Evolutionary conservation across 345 rosid genomes (phyloP).

Genomic region (Erucastrum elatum): DNA sequence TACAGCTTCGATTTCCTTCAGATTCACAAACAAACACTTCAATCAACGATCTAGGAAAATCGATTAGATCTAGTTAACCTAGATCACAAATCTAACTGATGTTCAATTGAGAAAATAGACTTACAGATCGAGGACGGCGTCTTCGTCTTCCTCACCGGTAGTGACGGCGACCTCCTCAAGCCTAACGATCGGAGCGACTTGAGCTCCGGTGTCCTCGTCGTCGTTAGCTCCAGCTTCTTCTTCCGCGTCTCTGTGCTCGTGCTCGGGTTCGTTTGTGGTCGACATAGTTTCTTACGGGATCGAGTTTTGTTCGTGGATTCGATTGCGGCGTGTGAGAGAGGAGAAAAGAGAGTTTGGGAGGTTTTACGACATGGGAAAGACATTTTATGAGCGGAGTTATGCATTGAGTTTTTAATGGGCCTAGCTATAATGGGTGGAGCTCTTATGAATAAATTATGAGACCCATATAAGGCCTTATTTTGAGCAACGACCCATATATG

Average conservation of each 20-base stretch:
- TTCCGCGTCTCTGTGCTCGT: conserved; percentile 67
- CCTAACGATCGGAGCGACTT: conserved; percentile 82
- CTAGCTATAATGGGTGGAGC: conserved; percentile 17
- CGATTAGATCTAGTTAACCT: conserved; percentile 29
- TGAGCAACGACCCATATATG: too few relatives aligned
- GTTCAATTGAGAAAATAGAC: not conserved
- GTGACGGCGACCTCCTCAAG: conserved; percentile 84
- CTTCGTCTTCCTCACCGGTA: conserved; percentile 93
- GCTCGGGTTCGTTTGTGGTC: conserved; percentile 59
- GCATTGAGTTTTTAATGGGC: conserved; percentile 27
- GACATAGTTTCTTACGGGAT: conserved; percentile 47
- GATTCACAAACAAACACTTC: not conserved
- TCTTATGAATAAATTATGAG: not conserved
- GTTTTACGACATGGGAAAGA: not conserved
- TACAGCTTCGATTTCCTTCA: conserved; percentile 84
- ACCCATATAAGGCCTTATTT: conserved; percentile 31
- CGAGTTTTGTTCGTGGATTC: not conserved
- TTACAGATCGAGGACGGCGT: conserved; percentile 78
- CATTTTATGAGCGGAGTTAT: not conserved
- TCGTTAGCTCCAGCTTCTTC: conserved; percentile 72
- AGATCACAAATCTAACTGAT: not conserved
- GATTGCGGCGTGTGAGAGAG: conserved; percentile 30
- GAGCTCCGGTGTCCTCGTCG: conserved; percentile 97
- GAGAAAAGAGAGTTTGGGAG: conserved; percentile 7
- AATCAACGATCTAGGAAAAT: conserved; percentile 1